Base-by-base conservation (phyloP, 1,139 yeast genomes). In the Magnusiomyces sp. region DNA sequence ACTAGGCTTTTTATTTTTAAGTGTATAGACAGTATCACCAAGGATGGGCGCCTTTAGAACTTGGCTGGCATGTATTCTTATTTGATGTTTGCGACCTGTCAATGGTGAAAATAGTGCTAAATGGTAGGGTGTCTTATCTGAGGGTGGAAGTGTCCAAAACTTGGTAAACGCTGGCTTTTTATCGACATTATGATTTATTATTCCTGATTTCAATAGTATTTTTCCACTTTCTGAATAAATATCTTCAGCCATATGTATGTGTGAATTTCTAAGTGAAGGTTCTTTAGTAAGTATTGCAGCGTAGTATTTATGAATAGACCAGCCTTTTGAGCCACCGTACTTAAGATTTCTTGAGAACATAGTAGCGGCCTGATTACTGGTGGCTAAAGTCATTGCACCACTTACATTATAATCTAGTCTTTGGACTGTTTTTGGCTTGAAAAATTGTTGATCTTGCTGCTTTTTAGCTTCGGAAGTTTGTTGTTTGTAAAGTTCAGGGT, bases 41-140 rank as follows among this genome's bases (percentile, higher is more conserved):
- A 60, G 43, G 10, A 63, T 55, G 4, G 64, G 64, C 4, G 57
- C 51, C 4, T 51, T 48, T 14, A 63, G 54, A 6, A 55, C 57
- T 1, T 53, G 45, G 1, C 57, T 53, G 9, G 62, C 54, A 48
- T 73, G 77, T 32, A 55, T 52, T 39, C 79, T 58, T 16, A 75
- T 65, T 52, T 75, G 79, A 50, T 73, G 77, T 50, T 73, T 74
- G 43, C 70, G 62, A 1, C 79, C 79, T 0, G 78, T 72, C 1
- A 61, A 53, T 9, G 74, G 61, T 49, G 72, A 69, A 32, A 74
- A 53, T 1, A 63, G 49, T 5, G 60, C 59, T 49, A 71, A 43
- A 6, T 40, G 23, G 2, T 32, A 19, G 5, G 40, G 40, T 27
- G 44, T 19, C 3, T 29, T 19, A 5, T 10, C 13, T 9, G 36